Base-by-base conservation (phyloP, 805 yeast genomes). In the Diddensiella caesifluorescens region DNA sequence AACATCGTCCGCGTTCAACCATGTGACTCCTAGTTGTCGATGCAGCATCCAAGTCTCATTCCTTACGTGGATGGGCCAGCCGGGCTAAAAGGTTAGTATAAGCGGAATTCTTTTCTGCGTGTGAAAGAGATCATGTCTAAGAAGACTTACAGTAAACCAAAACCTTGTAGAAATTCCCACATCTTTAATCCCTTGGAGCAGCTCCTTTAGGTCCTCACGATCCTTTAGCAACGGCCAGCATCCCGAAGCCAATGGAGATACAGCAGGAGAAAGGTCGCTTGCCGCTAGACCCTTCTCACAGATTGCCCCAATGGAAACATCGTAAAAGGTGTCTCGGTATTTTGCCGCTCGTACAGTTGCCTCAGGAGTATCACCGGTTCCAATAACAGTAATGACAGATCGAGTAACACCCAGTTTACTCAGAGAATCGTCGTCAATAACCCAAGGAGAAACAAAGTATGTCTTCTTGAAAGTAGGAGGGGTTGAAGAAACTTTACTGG, bases 331-430 rank as follows among this genome's bases (percentile, higher is more conserved):
- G 59, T 69, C 66, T 35, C 67, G 52, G 25, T 53, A 35, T 7
- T 47, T 26, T 26, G 51, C 53, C 15, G 41, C 41, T 7, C 47
- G 22, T 27, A 72, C 64, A 18, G 52, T 44, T 13, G 64, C 72
- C 29, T 60, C 52, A 1, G 88, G 87, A 22, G 74, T 67, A 51
- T 77, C 70, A 1, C 92, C 92, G 0, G 88, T 82, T 22, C 80
- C 69, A 4, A 82, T 70, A 4, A 82, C 65, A 0, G 83, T 73
- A 6, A 83, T 42, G 3, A 87, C 86, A 1, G 80, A 80, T 36
- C 65, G 59, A 2, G 59, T 57, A 42, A 70, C 55, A 18, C 54
- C 44, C 10, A 33, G 5, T 10, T 26, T n/a, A 7, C 19, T n/a
- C 12, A 41, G 33, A 9, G 6, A 7, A 10, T 10, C 35, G n/a